These are phyloP conservation scores for Dactylonectria macrodidyma DNA, from an alignment of 2,329 filamentous ascomycete genomes.

Conservation along the genomic window DNA sequence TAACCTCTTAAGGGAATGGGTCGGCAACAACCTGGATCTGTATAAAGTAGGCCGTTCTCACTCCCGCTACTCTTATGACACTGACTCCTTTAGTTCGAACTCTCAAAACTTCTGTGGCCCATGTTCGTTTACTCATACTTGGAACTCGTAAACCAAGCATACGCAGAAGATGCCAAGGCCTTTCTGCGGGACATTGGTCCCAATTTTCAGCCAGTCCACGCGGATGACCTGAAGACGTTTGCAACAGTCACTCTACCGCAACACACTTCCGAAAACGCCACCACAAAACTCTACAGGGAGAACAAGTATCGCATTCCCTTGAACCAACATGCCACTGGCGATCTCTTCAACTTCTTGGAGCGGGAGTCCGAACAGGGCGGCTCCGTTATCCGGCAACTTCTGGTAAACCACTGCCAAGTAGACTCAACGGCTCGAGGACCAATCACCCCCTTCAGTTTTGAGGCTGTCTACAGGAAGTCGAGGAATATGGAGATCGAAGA, in stretches of 20 bases:
- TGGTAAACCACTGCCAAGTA: slow-evolving; percentile 73
- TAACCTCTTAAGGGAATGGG: slow-evolving; percentile 82
- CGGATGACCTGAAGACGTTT: slow-evolving; percentile 85
- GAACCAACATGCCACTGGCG: slow-evolving; percentile 87
- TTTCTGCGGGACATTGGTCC: slow-evolving; percentile 79
- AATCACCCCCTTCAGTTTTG: slow-evolving; percentile 75
- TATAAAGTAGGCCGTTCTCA: slow-evolving; percentile 78
- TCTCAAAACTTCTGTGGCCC: slow-evolving; percentile 91
- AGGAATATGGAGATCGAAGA: slow-evolving; percentile 75
- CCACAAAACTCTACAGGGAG: slow-evolving; percentile 85
- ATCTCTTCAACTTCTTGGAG: slow-evolving; percentile 90
- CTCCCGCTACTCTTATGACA: slow-evolving; percentile 11
- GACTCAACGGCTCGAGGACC: slow-evolving; percentile 73
- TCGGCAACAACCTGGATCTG: slow-evolving; percentile 92
- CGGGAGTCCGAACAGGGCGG: slow-evolving; percentile 88
- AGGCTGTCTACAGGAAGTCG: slow-evolving; percentile 70
- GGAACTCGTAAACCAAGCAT: slow-evolving; percentile 81
- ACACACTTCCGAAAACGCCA: slow-evolving; percentile 82
- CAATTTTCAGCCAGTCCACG: slow-evolving; percentile 83
- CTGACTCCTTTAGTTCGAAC: slow-evolving; percentile 77
- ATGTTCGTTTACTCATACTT: slow-evolving; percentile 95
- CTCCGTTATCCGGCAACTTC: slow-evolving; percentile 80
- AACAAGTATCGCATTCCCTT: slow-evolving; percentile 93
- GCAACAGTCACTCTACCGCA: slow-evolving; percentile 81
- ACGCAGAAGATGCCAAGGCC: slow-evolving; percentile 78